Base-by-base conservation (phyloP, 2,329 filamentous ascomycete species). In the Alternaria dauci region DNA sequence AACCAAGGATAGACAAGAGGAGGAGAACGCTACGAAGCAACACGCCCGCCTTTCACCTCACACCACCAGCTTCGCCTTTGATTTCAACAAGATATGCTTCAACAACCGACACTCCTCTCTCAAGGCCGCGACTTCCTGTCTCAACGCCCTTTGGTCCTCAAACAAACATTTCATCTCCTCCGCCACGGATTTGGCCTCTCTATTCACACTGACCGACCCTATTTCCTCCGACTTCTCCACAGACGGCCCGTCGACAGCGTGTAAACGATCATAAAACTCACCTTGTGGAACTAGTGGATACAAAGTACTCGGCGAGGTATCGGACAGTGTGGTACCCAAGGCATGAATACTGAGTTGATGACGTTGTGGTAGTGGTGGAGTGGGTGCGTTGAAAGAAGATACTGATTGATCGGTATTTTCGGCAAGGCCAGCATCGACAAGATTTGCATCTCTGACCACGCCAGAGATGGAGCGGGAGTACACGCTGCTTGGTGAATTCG, bases 61-160 rank as follows among this genome's bases (percentile, higher is more conserved):
- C 20, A n/a, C 12, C 39, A 16, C 20, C 18, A 41, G 20, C 12
- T 25, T 1, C 12, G 20, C 41, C 58, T 58, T 51, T 39, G 51
- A 32, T 41, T 61, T 56, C 16, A 71, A 46, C 28, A 75, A 25
- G 8, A 59, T 60, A 12, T 57, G 48, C 43, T 61, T 72, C 52
- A 73, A 52, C 4, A 39, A 44, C 7, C 46, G 48, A 23, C 70
- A 64, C 43, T 75, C 71, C 11, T 59, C 44, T n/a, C 63, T 57
- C 52, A 75, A 42, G 11, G 56, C 42, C 9, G 36, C 52, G 20
- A 75, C 55, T 34, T 73, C 66, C 14, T 50, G 25, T 23, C 59
- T 62, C 42, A 74, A 39, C 3, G 20, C 32, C n/a, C 52, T 54
- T 8, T 65, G 56, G 2, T 72, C 65, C 20, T 56, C 44, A 39